A percentile compares a stretch with the other conserved stretches of the same genome.
Conservation (phyloP, 805 yeast species). For the Ogataea pini region DNA sequence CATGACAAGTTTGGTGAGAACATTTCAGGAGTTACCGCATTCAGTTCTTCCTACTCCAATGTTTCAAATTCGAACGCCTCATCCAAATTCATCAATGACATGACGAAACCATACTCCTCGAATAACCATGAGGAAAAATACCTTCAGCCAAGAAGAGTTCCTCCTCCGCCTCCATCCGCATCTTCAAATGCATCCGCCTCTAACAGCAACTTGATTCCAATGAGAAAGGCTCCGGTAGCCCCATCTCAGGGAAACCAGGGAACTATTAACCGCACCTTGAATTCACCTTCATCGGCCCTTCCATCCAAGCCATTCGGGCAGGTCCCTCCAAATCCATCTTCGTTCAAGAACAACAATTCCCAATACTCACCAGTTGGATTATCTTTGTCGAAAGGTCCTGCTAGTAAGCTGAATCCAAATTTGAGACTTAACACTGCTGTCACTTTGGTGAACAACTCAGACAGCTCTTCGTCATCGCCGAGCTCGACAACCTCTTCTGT, state of each 20-base stretch:
- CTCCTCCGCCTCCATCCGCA: slow-evolving; percentile 37
- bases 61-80: slow-evolving; percentile 9
- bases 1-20: slow-evolving; percentile 23
- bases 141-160: slow-evolving; percentile 37
- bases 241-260: slow-evolving; percentile 26
- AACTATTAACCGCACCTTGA: slow-evolving; percentile 7
- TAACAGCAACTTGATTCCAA: slow-evolving; percentile 34
- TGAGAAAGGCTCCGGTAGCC: slow-evolving; percentile 44
- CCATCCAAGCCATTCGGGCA: slow-evolving; percentile 25
- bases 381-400: slow-evolving; percentile 6
- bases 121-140: slow-evolving; percentile 25
- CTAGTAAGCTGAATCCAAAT: slow-evolving; percentile 20
- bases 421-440: slow-evolving; percentile 20
- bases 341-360: slow-evolving; percentile 14
- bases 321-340: slow-evolving; percentile 30
- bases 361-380: slow-evolving; percentile 7
- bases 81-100: slow-evolving; percentile 27
- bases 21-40: slow-evolving; percentile 12
- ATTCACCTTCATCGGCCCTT: slow-evolving; percentile 12
- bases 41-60: slow-evolving; percentile 9
- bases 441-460: slow-evolving; percentile 10
- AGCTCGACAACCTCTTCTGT: slow-evolving; percentile 1
- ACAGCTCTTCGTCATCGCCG: slow-evolving; percentile 8
- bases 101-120: slow-evolving; percentile 35
- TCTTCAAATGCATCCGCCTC: slow-evolving; percentile 6